Evolutionary conservation across 495 filamentous ascomycete genomes (phyloP).

Genomic region (Apodospora peruviana): DNA sequence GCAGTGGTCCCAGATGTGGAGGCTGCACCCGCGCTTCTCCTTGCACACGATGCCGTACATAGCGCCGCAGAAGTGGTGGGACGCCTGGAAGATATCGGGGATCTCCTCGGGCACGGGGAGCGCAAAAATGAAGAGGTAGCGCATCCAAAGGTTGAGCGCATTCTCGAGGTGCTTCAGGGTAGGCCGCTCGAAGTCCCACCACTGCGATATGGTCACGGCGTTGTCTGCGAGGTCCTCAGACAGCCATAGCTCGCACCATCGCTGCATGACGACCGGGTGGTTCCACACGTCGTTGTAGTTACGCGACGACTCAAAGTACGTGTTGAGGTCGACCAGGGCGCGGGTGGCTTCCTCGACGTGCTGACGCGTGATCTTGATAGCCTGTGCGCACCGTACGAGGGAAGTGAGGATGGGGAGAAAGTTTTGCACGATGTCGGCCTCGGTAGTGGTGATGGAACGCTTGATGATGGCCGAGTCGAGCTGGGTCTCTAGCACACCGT

Average conservation of each 20-base stretch:
- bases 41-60: conserved; percentile 61
- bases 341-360: conserved; percentile 53
- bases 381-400: conserved; percentile 52
- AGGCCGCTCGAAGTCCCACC: conserved; percentile 52
- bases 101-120: conserved; percentile 57
- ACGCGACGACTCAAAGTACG: conserved; percentile 54
- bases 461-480: conserved; percentile 55
- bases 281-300: conserved; percentile 59
- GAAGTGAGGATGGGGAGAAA: conserved; percentile 56
- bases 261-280: conserved; percentile 51
- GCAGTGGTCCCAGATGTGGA: conserved; percentile 62
- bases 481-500: conserved; percentile 54
- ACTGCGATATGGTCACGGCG: conserved; percentile 44
- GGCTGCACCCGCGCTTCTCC: conserved; percentile 51
- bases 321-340: conserved; percentile 56
- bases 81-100: conserved; percentile 58
- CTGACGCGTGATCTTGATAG: conserved; percentile 42
- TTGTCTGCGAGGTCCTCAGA: conserved; percentile 47
- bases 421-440: conserved; percentile 51
- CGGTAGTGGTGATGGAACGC: conserved; percentile 42
- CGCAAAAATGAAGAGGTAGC: conserved; percentile 63
- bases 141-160: conserved; percentile 55
- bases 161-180: conserved; percentile 50
- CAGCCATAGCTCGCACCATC: conserved; percentile 56
- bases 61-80: conserved; percentile 57